Base-by-base conservation (phyloP, 31 red algal genomes). In the Odonthalia washingtoniensis region DNA sequence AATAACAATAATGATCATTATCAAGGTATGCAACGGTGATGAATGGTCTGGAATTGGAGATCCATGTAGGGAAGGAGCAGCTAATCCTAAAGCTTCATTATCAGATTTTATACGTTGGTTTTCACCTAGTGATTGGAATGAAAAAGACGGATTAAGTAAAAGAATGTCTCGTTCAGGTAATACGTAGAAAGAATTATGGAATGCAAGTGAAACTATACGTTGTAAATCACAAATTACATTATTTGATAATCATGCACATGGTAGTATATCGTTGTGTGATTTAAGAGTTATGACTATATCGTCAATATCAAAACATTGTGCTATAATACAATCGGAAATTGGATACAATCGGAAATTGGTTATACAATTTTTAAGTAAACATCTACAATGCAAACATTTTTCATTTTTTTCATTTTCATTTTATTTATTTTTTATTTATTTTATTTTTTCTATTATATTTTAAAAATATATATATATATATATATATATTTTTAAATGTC, bases 51-150 rank as follows among this genome's bases (percentile, higher is more conserved):
- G n/a, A n/a, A n/a, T n/a, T n/a, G n/a, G n/a, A n/a, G n/a, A n/a
- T n/a, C n/a, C n/a, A n/a, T n/a, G n/a, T n/a, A n/a, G n/a, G n/a
- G n/a, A n/a, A n/a, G n/a, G n/a, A n/a, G n/a, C n/a, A n/a, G 91
- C 91, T 17, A 93, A 93, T 72, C 91, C 91, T 1, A 68, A 31
- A 21, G 83, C 78, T 5, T 57, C 67, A 30, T 76, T 93, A 70
- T 75, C 83, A 26, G 91, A 93, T 53, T 93, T 93, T 88, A 78
- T 93, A 3, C 62, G 91, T 70, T 93, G 91, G 91, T 93, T 93
- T 63, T 87, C 83, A n/a, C 91, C 91, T 28, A 41, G 84, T 30
- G 91, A 93, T 63, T 87, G 83, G 83, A 66, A 81, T 0, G 78
- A 28, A 1, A 75, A 89, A 45, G 65, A 72, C 37, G 40, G 34